phyloP scores from a whole-genome alignment of 1,139 yeast species.

The Meyerozyma carpophila region DNA sequence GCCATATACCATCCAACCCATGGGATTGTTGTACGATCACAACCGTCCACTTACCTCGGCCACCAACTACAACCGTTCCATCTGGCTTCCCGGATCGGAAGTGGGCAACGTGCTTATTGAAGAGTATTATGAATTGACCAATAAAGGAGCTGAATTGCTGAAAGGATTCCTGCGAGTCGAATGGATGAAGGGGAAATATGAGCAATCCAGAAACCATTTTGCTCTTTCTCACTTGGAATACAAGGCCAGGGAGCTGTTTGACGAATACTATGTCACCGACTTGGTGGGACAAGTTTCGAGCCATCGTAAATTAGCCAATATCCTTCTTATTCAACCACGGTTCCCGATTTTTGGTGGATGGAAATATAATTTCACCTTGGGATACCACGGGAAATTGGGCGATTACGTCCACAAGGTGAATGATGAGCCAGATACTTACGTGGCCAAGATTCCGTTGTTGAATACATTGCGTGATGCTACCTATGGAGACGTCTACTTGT shows the following conservation, averaged over 20 bases:
- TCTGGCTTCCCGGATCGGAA: slow-evolving; percentile 58
- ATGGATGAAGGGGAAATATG: slow-evolving; percentile 55
- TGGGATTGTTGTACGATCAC: slow-evolving; percentile 60
- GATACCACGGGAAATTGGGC: slow-evolving; percentile 69
- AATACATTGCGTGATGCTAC: slow-evolving; percentile 66
- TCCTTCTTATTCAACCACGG: slow-evolving; percentile 71
- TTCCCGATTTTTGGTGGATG: slow-evolving; percentile 94
- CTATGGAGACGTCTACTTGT: slow-evolving; percentile 58
- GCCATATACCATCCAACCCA: slow-evolving; percentile 44
- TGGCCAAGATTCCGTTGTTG: slow-evolving; percentile 65
- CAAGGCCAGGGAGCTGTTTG: slow-evolving; percentile 46
- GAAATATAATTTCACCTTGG: slow-evolving; percentile 92
- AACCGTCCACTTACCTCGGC: slow-evolving; percentile 63
- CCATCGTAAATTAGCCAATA: slow-evolving; percentile 44
- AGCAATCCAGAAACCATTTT: slow-evolving; percentile 37
- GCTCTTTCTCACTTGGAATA: slow-evolving; percentile 54
- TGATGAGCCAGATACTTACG: slow-evolving; percentile 45
- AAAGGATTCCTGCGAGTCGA: slow-evolving; percentile 75
- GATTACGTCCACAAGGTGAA: slow-evolving; percentile 44
- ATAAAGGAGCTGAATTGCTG: slow-evolving; percentile 65
- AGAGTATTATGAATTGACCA: slow-evolving; percentile 79
- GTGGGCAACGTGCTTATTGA: slow-evolving; percentile 50
- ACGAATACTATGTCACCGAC: slow-evolving; percentile 73
- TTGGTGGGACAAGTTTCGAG: slow-evolving; percentile 95
- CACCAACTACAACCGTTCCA: slow-evolving; percentile 58